Conservation (phyloP, 2,329 filamentous ascomycete genomes). For the Penicillium brasilianum region DNA sequence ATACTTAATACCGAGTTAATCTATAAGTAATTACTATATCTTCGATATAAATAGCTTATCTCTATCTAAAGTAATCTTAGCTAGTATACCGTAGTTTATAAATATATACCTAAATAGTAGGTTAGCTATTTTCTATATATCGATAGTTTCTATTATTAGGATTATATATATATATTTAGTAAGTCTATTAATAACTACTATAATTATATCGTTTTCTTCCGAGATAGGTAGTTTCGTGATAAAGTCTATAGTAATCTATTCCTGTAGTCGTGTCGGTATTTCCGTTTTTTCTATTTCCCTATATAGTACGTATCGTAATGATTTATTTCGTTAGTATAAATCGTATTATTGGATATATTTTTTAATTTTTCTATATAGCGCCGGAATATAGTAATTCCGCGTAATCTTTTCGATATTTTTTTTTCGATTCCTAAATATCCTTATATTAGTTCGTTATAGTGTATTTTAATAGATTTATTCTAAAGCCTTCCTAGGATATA, state of each 20-base stretch:
- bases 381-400: neutral
- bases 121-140: neutral
- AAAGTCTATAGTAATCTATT: slow-evolving; percentile 1
- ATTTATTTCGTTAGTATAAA: neutral
- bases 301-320: neutral
- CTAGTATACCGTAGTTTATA: neutral
- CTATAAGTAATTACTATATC: neutral
- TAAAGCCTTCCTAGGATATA: neutral
- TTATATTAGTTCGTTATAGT: neutral
- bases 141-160: neutral
- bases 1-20: neutral
- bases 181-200: neutral
- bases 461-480: neutral
- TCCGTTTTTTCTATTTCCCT: neutral
- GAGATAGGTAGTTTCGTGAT: neutral
- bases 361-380: neutral
- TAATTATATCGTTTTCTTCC: neutral
- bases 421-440: neutral
- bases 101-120: neutral
- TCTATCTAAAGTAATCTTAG: neutral
- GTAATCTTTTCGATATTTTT: neutral
- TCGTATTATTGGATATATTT: neutral
- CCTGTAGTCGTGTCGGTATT: neutral
- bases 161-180: neutral
- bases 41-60: neutral